Conservation (phyloP, 129 eudicot genomes). For the Gnaphalium uliginosum region DNA sequence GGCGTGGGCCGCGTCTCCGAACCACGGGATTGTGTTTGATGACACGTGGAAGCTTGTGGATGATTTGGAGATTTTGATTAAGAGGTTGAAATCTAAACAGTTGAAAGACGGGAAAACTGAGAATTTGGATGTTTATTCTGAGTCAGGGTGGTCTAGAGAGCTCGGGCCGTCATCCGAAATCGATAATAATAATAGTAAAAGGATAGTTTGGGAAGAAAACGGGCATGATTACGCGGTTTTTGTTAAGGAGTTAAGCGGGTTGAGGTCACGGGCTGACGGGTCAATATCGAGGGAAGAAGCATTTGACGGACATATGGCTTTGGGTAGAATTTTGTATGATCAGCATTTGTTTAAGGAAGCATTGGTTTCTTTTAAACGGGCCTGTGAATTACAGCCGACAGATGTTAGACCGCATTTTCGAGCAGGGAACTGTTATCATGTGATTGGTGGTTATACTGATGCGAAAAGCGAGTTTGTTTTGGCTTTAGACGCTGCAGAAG, state of each 20-base stretch:
- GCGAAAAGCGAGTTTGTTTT: slow-evolving; percentile 72
- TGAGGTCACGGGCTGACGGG: slow-evolving; percentile 86
- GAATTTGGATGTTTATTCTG: slow-evolving; percentile 72
- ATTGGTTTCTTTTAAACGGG: slow-evolving; percentile 77
- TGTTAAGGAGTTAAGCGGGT: slow-evolving; percentile 75
- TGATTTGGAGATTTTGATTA: slow-evolving; percentile 80
- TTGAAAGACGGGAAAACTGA: slow-evolving; percentile 59
- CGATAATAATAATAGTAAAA: slow-evolving; percentile 48
- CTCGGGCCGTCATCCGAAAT: slow-evolving; percentile 72
- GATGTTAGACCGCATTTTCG: slow-evolving; percentile 96
- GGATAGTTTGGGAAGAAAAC: slow-evolving; percentile 76
- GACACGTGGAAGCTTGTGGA: slow-evolving; percentile 93
- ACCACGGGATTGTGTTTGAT: slow-evolving; percentile 86
- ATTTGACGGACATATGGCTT: slow-evolving; percentile 96
- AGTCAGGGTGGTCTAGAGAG: slow-evolving; percentile 96
- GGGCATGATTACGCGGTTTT: slow-evolving; percentile 64
- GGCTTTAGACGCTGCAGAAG: slow-evolving; percentile 92
- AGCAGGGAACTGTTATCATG: slow-evolving; percentile 87
- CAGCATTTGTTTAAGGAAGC: slow-evolving; percentile 74
- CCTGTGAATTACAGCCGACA: slow-evolving; percentile 78
- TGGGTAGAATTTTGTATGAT: slow-evolving; percentile 82
- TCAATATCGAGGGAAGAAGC: slow-evolving; percentile 85
- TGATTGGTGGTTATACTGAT: slow-evolving; percentile 59
- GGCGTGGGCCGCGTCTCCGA: slow-evolving; percentile 90
- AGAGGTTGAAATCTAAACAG: slow-evolving; percentile 62